Evolutionary conservation across 129 eudicot genomes (phyloP), one percentile per base, ranked within the genome.

Genomic region (Flaveria sonorensis): DNA sequence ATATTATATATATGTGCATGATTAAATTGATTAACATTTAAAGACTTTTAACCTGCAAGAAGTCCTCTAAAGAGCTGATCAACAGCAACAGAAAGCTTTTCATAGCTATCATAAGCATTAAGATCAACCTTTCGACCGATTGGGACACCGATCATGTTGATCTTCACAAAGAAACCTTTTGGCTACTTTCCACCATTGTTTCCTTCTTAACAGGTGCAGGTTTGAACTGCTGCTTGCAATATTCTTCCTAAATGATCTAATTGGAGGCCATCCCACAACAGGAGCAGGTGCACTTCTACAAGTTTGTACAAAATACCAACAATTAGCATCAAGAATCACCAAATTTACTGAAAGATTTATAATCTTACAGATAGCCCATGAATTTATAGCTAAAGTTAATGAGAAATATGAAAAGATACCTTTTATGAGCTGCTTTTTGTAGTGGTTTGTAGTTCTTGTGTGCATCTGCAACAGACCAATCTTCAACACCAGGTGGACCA

Each of bases 191-290:
- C 21, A n/a, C 71, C 21, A 74, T 69, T 55, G 82, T 88, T 64
- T 90, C 82, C 4, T 69, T 78, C 42, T 86, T 88, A 14, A 47
- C 26, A 10, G 84, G 66, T 36, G 73, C 56, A 26, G 71, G 83
- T 71, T 94, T 46, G 92, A 77, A 82, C 79, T 84, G 76, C 81
- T 80, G 46, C 84, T 83, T 69, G 99, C 89, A 71, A 95, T 83
- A 81, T 91, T 95, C 83, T 86, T 95, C 75, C 97, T 81, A 59
- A 88, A 95, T 53, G 97, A 91, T 13, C 94, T 84, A 68, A 94
- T 68, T 32, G 99, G 99, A 50, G 99, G 99, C 99, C 99, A 94
- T 20, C 99, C 99, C 70, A 94, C 99, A 55, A 94, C 99, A 64
- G 97, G 85, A 82, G 86, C 79, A 77, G 96, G 93, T 28, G 97